These are phyloP conservation scores for Nothophoma quercina DNA, from an alignment of 2,329 filamentous ascomycete genomes.

Conservation along the genomic window DNA sequence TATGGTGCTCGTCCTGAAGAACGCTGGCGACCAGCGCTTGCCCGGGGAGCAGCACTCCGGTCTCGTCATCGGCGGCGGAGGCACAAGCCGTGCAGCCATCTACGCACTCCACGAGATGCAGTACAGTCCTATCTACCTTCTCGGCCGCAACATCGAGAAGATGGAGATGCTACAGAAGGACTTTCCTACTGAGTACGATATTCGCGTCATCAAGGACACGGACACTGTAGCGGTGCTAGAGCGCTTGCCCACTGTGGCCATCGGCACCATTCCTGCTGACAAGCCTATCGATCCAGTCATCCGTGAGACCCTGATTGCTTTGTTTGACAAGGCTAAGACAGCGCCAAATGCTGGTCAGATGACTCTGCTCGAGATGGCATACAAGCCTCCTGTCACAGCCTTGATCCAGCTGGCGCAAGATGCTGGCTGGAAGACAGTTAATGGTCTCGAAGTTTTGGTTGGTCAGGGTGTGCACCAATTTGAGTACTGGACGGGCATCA, in stretches of 20 bases:
- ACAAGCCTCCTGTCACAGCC: slow-evolving; percentile 84
- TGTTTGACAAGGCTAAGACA: slow-evolving; percentile 55
- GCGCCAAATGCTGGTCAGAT: slow-evolving; percentile 41
- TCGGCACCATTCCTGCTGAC: slow-evolving; percentile 92
- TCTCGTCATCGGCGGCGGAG: slow-evolving; percentile 88
- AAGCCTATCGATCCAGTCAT: slow-evolving; percentile 78
- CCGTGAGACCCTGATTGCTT: slow-evolving; percentile 66
- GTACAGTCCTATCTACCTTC: slow-evolving; percentile 84
- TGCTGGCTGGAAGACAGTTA: slow-evolving; percentile 81
- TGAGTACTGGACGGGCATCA: slow-evolving; percentile 84
- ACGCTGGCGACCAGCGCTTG: slow-evolving; percentile 61
- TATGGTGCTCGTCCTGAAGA: slow-evolving; percentile 81
- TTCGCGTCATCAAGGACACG: slow-evolving; percentile 63
- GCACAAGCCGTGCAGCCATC: slow-evolving; percentile 89
- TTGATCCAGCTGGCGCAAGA: slow-evolving; percentile 84
- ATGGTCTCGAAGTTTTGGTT: slow-evolving; percentile 86
- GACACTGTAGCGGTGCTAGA: slow-evolving; percentile 56
- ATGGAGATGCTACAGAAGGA: slow-evolving; percentile 71
- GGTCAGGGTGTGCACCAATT: slow-evolving; percentile 89
- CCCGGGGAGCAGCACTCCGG: slow-evolving; percentile 60
- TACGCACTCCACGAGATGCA: slow-evolving; percentile 85
- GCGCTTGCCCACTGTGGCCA: slow-evolving; percentile 71
- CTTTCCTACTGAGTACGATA: slow-evolving; percentile 77
- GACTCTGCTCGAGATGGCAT: slow-evolving; percentile 92
- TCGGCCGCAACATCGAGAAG: slow-evolving; percentile 77